Evolutionary conservation across 139 green algal species (phyloP).

Genomic region (Micromonas pusilla): DNA sequence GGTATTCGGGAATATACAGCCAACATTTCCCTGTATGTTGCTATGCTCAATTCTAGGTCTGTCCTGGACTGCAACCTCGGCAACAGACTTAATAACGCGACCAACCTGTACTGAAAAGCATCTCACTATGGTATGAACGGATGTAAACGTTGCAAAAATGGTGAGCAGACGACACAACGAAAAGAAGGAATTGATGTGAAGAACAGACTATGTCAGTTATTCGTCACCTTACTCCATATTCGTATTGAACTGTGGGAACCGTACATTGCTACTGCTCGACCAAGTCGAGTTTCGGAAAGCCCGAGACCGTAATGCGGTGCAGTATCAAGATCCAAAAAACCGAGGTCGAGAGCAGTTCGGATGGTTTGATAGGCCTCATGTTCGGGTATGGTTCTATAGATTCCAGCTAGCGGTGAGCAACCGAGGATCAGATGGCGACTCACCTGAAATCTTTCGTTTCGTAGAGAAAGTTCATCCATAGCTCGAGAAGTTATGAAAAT

Average conservation of each 20-base stretch:
- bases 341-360: constrained; percentile 7
- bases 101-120: too few species aligned
- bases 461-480: too few species aligned
- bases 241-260: neutral
- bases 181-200: too few species aligned
- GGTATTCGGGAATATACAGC: constrained; percentile 31
- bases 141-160: too few species aligned
- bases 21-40: constrained; percentile 16
- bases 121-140: too few species aligned
- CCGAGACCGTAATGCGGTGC: constrained; percentile 37
- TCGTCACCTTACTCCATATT: constrained; percentile 36
- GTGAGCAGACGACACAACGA: too few species aligned
- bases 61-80: constrained; percentile 1
- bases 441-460: too few species aligned
- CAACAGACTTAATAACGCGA: constrained; percentile 6
- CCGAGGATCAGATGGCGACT: constrained; percentile 31
- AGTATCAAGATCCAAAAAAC: constrained; percentile 29
- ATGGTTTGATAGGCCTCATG: neutral
- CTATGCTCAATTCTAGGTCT: constrained; percentile 6
- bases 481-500: too few species aligned
- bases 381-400: constrained; percentile 15
- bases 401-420: constrained; percentile 26
- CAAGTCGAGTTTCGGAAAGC: constrained; percentile 26
- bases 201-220: too few species aligned
- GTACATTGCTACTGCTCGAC: neutral